These are phyloP conservation scores for Solanum etuberosum DNA, from an alignment of 257 asterid genomes.

Conservation along the genomic window DNA sequence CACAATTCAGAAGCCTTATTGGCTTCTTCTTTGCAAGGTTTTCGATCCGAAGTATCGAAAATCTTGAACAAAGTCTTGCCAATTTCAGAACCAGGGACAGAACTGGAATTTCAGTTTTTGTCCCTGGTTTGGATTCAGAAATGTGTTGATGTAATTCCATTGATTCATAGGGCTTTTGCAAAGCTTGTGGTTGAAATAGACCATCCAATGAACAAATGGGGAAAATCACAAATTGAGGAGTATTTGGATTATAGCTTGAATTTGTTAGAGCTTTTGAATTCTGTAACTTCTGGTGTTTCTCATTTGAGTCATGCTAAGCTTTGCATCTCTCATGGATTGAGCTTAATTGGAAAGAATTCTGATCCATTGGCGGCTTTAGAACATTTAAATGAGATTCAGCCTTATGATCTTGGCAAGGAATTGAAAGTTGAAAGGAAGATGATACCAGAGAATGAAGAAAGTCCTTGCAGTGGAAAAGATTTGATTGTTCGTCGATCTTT, in stretches of 20 bases:
- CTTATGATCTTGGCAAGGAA: constrained; percentile 4
- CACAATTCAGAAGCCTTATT: constrained; percentile 10
- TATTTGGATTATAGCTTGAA: constrained; percentile 33
- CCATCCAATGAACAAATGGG: constrained; percentile 46
- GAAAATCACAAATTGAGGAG: constrained; percentile 22
- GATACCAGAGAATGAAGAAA: constrained; percentile 13
- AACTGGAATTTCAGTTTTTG: background rate
- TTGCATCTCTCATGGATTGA: constrained; percentile 25
- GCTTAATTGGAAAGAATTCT: constrained; percentile 6
- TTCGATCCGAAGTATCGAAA: constrained; percentile 27
- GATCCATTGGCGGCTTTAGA: background rate
- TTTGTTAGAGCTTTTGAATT: constrained; percentile 35
- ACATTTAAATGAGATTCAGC: constrained; percentile 12
- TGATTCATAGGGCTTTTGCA: constrained; percentile 34
- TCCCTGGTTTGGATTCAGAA: constrained; percentile 19
- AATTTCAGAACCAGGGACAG: constrained; percentile 15
- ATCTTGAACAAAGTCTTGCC: constrained; percentile 12
- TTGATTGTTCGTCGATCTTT: constrained; percentile 23
- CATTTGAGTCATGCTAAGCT: constrained; percentile 35
- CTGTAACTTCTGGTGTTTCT: constrained; percentile 35
- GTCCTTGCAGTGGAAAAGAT: constrained; percentile 25
- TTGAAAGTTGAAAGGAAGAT: constrained; percentile 9
- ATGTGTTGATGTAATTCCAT: constrained; percentile 27
- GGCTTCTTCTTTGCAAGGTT: constrained; percentile 21
- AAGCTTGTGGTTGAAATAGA: constrained; percentile 38